These are phyloP conservation scores for Solanum stenotomum DNA, from an alignment of 257 asterid species.

Conservation along the genomic window DNA sequence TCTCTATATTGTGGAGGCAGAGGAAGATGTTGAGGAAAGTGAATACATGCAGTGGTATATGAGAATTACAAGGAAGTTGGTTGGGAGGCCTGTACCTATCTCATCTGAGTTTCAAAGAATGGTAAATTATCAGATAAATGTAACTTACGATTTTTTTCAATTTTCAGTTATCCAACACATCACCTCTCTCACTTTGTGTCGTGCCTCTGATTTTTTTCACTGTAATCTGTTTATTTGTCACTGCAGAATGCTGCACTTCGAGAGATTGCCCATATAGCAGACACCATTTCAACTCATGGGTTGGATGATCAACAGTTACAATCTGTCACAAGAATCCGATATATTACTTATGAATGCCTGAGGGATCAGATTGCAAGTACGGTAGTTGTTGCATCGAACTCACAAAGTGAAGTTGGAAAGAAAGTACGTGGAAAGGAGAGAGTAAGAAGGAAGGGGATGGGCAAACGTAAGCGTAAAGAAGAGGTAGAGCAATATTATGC, in stretches of 20 bases:
- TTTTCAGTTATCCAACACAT: not conserved
- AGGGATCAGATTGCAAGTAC: conserved; percentile 57
- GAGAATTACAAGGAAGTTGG: conserved; percentile 62
- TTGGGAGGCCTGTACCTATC: conserved; percentile 82
- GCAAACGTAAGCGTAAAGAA: conserved; percentile 72
- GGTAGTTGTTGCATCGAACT: conserved; percentile 17
- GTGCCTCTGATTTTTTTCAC: conserved; percentile 12
- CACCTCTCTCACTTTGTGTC: not conserved
- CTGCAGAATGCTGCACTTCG: conserved; percentile 65
- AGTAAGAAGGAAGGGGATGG: conserved; percentile 65
- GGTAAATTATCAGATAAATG: conserved; percentile 34
- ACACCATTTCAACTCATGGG: conserved; percentile 70
- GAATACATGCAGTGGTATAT: conserved; percentile 83
- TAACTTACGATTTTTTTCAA: not conserved
- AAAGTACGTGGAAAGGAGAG: conserved; percentile 69
- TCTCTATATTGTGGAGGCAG: conserved; percentile 73
- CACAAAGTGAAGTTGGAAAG: conserved; percentile 46
- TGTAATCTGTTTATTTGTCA: not conserved
- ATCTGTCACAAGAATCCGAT: conserved; percentile 55
- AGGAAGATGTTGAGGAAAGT: conserved; percentile 73
- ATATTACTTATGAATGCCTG: conserved; percentile 62
- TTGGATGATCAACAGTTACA: conserved; percentile 83
- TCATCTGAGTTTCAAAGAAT: conserved; percentile 85
- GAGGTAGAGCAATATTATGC: conserved; percentile 45
- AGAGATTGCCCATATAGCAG: conserved; percentile 71